Percentiles rank a stretch among this genome's conserved stretches.
phyloP scores from a whole-genome alignment of 768 basidiomycete genomes.

The Cystobasidium onofrii region DNA sequence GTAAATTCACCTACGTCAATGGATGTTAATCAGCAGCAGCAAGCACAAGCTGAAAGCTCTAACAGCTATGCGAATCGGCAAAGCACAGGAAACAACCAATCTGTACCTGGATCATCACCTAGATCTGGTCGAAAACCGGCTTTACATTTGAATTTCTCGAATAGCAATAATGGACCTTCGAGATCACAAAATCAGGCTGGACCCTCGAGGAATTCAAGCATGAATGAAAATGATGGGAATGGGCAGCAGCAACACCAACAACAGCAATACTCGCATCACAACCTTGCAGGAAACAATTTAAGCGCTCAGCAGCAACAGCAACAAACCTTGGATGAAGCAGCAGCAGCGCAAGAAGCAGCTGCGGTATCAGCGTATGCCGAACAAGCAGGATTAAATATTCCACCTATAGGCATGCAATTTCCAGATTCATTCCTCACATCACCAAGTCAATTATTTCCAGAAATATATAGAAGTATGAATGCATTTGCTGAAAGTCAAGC shows the following conservation, averaged over 20 bases:
- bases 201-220: neutral
- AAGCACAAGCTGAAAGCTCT: neutral
- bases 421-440: neutral
- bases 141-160: neutral
- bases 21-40: neutral
- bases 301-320: neutral
- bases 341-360: neutral
- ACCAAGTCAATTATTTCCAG: conserved; percentile 20
- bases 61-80: neutral
- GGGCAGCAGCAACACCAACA: neutral
- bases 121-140: neutral
- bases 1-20: neutral
- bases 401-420: neutral
- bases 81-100: neutral
- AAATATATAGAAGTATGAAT: conserved; percentile 21
- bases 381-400: neutral
- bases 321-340: neutral
- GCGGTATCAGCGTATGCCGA: neutral
- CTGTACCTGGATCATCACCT: neutral
- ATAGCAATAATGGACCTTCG: neutral
- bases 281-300: neutral
- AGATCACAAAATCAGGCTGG: neutral
- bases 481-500: neutral
- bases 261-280: neutral
- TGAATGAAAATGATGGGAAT: neutral